Base-by-base conservation (phyloP, 2,329 filamentous ascomycete species). In the Fusarium sterilihyphosum region DNA sequence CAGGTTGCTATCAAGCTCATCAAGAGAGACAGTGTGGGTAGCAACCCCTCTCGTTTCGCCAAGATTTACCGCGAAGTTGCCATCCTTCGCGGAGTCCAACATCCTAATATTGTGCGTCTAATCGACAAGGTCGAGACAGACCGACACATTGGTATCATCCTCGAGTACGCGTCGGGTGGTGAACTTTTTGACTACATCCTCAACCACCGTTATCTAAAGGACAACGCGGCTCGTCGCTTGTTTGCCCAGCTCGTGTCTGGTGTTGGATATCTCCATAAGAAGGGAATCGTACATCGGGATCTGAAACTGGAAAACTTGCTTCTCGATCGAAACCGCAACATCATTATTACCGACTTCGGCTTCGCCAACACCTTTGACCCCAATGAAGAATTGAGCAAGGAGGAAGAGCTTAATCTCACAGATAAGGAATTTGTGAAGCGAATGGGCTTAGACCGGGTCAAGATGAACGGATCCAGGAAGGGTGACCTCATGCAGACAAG, bases 71-170 rank as follows among this genome's bases (percentile, higher is more conserved):
- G 96, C 72, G 96, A 99, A 83, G 98, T 99, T 71, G 90, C 94
- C 49, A 99, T 99, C 78, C 87, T 99, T 57, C 90, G 91, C 69
- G 94, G 92, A 77, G 91, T 97, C 50, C 93, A 95, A 46, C 96
- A 99, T 83, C 95, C 96, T 26, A 99, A 99, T 82, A 99, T 99
- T 81, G 96, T 99, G 61, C 92, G 94, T 70, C 87, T 99, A 59
- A 96, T 98, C 83, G 97, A 99, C 84, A 98, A 99, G 94, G 95
- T 98, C 37, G 96, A 98, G 84, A 98, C 96, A 0, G 95, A 98
- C 80, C 91, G 94, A 74, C 95, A 98, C 78, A 99, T 98, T 83
- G 96, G 96, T 75, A 98, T 99, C 80, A 97, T 99, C 77, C 90
- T 99, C 78, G 96, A 99, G 84, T 99, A 99, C 81, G 96, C 96